Base-by-base conservation (phyloP, 1,139 yeast genomes). In the Nadsonia starkeyi-henricii region DNA sequence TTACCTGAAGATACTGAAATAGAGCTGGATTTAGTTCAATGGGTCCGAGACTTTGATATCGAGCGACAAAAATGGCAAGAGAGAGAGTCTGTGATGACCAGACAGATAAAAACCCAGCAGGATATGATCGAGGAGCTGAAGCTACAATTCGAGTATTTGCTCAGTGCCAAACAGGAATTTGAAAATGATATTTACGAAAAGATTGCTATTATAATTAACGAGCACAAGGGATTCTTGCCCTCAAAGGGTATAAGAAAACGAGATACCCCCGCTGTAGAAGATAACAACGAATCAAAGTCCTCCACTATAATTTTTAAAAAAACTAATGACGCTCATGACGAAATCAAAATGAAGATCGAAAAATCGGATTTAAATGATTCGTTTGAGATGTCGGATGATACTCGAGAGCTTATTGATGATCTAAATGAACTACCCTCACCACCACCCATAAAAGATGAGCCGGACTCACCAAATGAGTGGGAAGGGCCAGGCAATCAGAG, bases 41-140 rank as follows among this genome's bases (percentile, higher is more conserved):
- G 48, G 48, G 48, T 46, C n/a, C 36, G 43, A 13, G 30, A 28
- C 33, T 28, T 43, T n/a, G 48, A 37, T 41, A 30, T 43, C 15
- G 41, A 43, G 20, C 20, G 48, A 19, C 5, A 18, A 4, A 26
- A 37, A 12, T 36, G 37, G n/a, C 43, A 43, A 28, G 42, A 36
- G 21, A 37, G 30, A n/a, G 41, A 43, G 23, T 30, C 28, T 12
- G 39, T 43, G 19, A 26, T 45, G 17, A 39, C 45, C 2, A n/a
- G 17, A 15, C 43, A 46, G 43, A 43, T 39, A 3, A 18, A 37
- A 23, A 23, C 18, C 41, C 43, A 43, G 13, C 28, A 23, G 20
- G 28, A 5, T 8, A 18, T 45, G 12, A 43, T 45, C 18, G 28
- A 20, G 19, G 45, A 46, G 30, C 39, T 43, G 48, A 43, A 46